Evolutionary conservation across 2,329 filamentous ascomycete genomes (phyloP).

Genomic region (Xylaria sp.): DNA sequence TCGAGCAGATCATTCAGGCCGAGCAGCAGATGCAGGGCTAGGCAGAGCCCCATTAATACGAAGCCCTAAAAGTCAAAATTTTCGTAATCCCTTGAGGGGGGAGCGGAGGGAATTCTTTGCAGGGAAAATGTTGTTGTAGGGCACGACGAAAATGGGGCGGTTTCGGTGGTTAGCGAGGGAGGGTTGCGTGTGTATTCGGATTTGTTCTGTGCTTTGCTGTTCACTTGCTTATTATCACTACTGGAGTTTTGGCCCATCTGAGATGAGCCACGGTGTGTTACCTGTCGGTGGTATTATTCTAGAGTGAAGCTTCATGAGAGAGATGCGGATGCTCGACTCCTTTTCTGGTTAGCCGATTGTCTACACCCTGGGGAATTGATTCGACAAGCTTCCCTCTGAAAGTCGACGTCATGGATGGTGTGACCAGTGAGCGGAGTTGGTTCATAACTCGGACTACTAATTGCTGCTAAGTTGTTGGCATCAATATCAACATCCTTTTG

Average conservation of each 20-base stretch:
- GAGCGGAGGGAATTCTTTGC: background rate
- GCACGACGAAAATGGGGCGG: background rate
- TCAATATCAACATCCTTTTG: constrained; percentile 2
- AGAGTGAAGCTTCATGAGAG: constrained; percentile 1
- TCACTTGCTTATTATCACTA: background rate
- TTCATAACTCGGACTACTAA: constrained; percentile 11
- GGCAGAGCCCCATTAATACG: background rate
- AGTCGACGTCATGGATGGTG: background rate
- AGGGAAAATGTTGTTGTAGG: background rate
- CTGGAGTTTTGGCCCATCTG: background rate
- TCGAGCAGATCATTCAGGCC: background rate
- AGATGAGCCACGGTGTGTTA: constrained; percentile 8
- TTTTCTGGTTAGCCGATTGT: background rate
- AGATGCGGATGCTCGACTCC: background rate
- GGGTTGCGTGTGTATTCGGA: background rate
- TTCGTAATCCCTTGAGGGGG: background rate
- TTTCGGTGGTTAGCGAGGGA: background rate
- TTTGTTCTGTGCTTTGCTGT: background rate
- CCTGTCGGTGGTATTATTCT: constrained; percentile 1
- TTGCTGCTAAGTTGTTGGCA: constrained; percentile 20
- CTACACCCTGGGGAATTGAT: constrained; percentile 1
- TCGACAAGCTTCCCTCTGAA: background rate
- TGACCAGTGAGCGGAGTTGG: constrained; percentile 16
- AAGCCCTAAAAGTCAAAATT: constrained; percentile 2
- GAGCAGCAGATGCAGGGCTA: too few relatives aligned